These are phyloP conservation scores for Cardiospermum halicacabum DNA, from an alignment of 345 rosid genomes.

Conservation along the genomic window DNA sequence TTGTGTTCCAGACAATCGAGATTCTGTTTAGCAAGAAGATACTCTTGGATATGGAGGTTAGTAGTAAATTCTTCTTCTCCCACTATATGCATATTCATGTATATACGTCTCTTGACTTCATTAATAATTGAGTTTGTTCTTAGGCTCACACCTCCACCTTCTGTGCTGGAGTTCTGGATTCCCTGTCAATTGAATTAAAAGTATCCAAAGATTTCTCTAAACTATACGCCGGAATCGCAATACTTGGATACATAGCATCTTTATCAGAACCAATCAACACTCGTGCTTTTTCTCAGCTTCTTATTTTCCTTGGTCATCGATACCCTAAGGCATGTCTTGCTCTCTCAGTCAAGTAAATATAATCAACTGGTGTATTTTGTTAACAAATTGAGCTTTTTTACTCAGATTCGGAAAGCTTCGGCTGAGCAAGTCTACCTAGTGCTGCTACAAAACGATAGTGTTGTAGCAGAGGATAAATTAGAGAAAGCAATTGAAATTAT, in stretches of 20 bases:
- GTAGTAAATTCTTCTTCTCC: conserved; percentile 26
- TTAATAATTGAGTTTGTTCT: conserved; percentile 14
- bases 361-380: neutral
- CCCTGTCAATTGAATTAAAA: conserved; percentile 63
- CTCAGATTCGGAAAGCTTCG: conserved; percentile 76
- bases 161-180: conserved; percentile 59
- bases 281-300: conserved; percentile 62
- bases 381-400: neutral
- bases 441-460: conserved; percentile 57
- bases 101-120: neutral
- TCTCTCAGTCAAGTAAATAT: neutral
- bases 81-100: neutral
- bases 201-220: conserved; percentile 71
- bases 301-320: conserved; percentile 63
- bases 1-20: conserved; percentile 65
- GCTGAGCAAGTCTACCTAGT: conserved; percentile 73
- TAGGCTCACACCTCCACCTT: conserved; percentile 54
- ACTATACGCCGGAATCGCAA: conserved; percentile 61
- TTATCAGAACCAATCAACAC: conserved; percentile 42
- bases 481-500: conserved; percentile 60
- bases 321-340: conserved; percentile 64
- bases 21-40: conserved; percentile 60
- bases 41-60: conserved; percentile 70
- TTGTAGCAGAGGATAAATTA: conserved; percentile 50
- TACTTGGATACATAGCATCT: conserved; percentile 76